Evolutionary conservation across 2,329 filamentous ascomycete genomes (phyloP), one percentile per base, ranked within the genome.

Genomic region (Trichoderma brevicompactum): DNA sequence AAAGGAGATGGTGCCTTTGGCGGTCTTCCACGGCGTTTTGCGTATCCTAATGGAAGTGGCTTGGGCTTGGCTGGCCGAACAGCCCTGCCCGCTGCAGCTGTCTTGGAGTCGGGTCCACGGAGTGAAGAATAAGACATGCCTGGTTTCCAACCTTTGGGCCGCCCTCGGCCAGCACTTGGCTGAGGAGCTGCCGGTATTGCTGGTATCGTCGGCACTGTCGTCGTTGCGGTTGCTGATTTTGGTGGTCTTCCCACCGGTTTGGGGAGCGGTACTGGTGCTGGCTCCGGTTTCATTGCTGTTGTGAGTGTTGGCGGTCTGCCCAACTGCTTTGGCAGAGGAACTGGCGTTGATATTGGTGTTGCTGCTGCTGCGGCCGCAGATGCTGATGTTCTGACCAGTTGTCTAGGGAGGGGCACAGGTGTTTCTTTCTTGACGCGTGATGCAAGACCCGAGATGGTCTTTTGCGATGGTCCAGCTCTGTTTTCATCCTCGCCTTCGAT

Each of bases 111-210:
- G 17, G 56, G 28, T 4, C 50, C 61, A 13, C 72, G 69, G 44
- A 74, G 67, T 6, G 62, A 60, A 5, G 72, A 69, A 55, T 72
- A 74, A 7, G 75, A 73, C 69, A 75, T 75, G 61, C 72, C 71
- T 4, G 75, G 70, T 55, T 66, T 74, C 73, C 73, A 84, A 28
- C 82, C 83, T 60, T 81, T 81, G 5, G 84, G 83, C 6, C 84
- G 78, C 7, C 84, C 83, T 43, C 75, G 70, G 13, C 59, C 59
- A 41, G 59, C 48, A n/a, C 48, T 53, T 32, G 38, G 59, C 9
- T 44, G 59, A 4, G 28, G 23, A n/a, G 23, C 28, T 34, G 38
- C 15, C 5, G 10, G 12, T 3, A 10, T 19, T 19, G 8, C 28
- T 50, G 36, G 34, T 34, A 38, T 9, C 13, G 46, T 28, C 12